phyloP scores from a whole-genome alignment of 345 rosid species.

The Hibiscus tridactylites region DNA sequence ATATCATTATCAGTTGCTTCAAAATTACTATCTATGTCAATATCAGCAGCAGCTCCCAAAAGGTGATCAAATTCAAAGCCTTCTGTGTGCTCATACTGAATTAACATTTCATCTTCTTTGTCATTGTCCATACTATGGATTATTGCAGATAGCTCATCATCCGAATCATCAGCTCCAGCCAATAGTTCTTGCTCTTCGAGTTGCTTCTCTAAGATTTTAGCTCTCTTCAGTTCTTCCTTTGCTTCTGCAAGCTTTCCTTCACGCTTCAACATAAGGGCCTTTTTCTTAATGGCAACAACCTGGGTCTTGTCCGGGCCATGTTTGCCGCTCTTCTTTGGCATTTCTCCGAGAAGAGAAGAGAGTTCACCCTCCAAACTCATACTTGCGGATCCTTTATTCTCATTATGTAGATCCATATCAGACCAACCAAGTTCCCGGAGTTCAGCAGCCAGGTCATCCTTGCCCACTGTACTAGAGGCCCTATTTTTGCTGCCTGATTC shows the following conservation, averaged over 20 bases:
- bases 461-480: conserved; percentile 30
- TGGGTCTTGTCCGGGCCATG: conserved; percentile 45
- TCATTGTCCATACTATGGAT: conserved; percentile 49
- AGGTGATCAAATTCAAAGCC: conserved; percentile 38
- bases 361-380: conserved; percentile 82
- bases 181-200: conserved; percentile 80
- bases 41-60: conserved; percentile 40
- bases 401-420: conserved; percentile 45
- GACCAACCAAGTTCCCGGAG: conserved; percentile 81
- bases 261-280: conserved; percentile 75
- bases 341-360: conserved; percentile 60
- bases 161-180: conserved; percentile 73
- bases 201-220: conserved; percentile 79
- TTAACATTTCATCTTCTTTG: conserved; percentile 41
- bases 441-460: conserved; percentile 61
- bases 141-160: conserved; percentile 80
- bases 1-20: conserved; percentile 84
- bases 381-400: conserved; percentile 38
- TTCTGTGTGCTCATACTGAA: conserved; percentile 27
- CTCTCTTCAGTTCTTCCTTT: conserved; percentile 85
- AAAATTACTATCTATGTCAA: conserved; percentile 41
- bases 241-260: conserved; percentile 95
- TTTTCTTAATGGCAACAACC: conserved; percentile 63
- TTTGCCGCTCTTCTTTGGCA: conserved; percentile 27
- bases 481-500: conserved; percentile 40